A percentile compares a stretch with the other conserved stretches of the same genome.
These are phyloP conservation scores for Cymbomonas tetramitiformis DNA, from an alignment of 139 green algal genomes.

Conservation along the genomic window DNA sequence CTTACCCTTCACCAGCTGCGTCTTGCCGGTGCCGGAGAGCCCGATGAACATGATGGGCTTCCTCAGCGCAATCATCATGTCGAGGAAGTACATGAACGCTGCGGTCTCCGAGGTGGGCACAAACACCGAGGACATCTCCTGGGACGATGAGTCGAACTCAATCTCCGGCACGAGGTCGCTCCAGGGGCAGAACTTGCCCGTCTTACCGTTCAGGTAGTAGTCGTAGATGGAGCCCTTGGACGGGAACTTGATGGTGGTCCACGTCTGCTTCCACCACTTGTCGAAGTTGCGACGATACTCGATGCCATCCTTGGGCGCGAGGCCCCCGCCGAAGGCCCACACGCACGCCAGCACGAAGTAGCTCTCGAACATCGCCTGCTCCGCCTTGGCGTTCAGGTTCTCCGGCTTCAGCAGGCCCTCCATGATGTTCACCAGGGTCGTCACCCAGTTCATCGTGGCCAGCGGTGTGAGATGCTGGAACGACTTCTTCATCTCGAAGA, in stretches of 20 bases:
- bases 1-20: constrained; percentile 76
- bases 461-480: constrained; percentile 67
- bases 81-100: constrained; percentile 66
- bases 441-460: constrained; percentile 65
- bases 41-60: constrained; percentile 88
- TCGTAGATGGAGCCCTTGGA: constrained; percentile 71
- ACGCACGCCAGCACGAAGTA: constrained; percentile 71
- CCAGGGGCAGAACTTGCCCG: constrained; percentile 67
- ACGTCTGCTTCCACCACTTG: constrained; percentile 78
- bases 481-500: constrained; percentile 66
- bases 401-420: constrained; percentile 60
- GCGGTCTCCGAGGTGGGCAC: constrained; percentile 71
- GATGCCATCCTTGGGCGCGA: constrained; percentile 76
- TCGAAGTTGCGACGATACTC: constrained; percentile 76
- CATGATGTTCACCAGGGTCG: constrained; percentile 59
- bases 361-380: constrained; percentile 63
- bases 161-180: constrained; percentile 61
- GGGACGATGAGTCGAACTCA: constrained; percentile 42
- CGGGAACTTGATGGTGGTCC: constrained; percentile 63
- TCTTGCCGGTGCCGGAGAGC: constrained; percentile 52
- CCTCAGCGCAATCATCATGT: constrained; percentile 56
- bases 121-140: constrained; percentile 57
- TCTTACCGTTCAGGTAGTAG: constrained; percentile 74
- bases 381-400: constrained; percentile 54
- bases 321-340: constrained; percentile 63